phyloP scores from a whole-genome alignment of 148 eudicot species.

The Cornus controversa region DNA sequence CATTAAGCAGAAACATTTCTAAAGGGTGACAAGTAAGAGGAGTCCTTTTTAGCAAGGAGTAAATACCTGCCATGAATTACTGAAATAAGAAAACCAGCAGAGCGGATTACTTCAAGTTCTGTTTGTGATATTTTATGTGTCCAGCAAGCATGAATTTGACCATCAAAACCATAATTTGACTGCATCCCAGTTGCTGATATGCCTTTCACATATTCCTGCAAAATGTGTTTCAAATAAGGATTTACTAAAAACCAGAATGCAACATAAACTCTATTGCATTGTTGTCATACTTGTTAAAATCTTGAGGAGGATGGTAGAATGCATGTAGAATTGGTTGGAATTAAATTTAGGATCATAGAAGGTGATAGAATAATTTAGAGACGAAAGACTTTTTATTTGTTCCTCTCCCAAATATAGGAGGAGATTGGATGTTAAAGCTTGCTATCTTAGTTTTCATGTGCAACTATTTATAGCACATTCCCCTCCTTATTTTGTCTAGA shows the following conservation, averaged over 20 bases:
- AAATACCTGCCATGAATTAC: constrained; percentile 94
- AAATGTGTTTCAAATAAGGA: constrained; percentile 8
- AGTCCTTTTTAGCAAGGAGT: neutral
- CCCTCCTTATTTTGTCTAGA: too few relatives aligned
- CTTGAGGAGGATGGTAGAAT: too few relatives aligned
- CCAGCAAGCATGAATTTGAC: constrained; percentile 96
- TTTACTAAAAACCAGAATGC: constrained; percentile 1
- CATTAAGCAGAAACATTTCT: neutral
- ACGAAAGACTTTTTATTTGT: too few relatives aligned
- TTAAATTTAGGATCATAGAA: too few relatives aligned
- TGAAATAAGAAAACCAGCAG: constrained; percentile 70
- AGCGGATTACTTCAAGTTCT: constrained; percentile 63
- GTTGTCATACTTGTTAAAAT: too few relatives aligned
- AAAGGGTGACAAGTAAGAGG: neutral
- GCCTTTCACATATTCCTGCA: constrained; percentile 86
- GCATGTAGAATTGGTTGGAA: too few relatives aligned
- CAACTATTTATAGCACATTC: too few relatives aligned
- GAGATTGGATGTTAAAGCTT: too few relatives aligned
- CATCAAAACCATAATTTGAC: constrained; percentile 83
- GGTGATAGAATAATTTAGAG: too few relatives aligned
- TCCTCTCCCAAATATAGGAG: too few relatives aligned
- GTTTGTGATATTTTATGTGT: constrained; percentile 64
- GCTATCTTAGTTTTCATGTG: too few relatives aligned
- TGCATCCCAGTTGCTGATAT: constrained; percentile 92
- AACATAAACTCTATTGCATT: neutral